Conservation (phyloP, 106 monocot genomes). For the Acanthochlamys bracteata region DNA sequence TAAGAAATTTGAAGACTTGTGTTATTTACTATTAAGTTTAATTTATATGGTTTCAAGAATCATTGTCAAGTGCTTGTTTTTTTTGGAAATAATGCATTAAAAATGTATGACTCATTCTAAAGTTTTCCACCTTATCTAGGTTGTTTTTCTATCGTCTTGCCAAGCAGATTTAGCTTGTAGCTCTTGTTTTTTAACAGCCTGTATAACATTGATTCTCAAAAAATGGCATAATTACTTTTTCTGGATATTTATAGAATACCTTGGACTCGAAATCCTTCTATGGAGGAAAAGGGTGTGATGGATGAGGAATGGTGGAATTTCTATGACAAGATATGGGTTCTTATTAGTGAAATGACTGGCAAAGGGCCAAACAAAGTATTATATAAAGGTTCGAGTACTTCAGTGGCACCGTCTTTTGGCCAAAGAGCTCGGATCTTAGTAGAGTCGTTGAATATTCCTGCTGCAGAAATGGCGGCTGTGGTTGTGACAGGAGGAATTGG, state of each 20-base stretch:
- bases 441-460: constrained; percentile 96
- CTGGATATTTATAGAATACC: constrained; percentile 42
- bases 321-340: constrained; percentile 76
- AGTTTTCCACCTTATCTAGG: too few relatives aligned
- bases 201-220: too few relatives aligned
- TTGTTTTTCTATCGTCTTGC: too few relatives aligned
- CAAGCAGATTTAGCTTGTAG: too few relatives aligned
- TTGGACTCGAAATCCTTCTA: constrained; percentile 28
- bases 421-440: constrained; percentile 96
- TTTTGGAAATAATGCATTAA: too few relatives aligned
- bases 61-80: too few relatives aligned
- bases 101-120: too few relatives aligned
- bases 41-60: too few relatives aligned
- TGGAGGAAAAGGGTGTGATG: constrained; percentile 9
- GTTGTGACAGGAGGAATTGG: constrained; percentile 88
- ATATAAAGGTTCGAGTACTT: constrained; percentile 31
- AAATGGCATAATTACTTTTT: too few relatives aligned
- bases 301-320: constrained; percentile 57
- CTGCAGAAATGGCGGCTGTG: constrained; percentile 97
- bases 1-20: too few relatives aligned
- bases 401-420: constrained; percentile 55
- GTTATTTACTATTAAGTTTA: too few relatives aligned
- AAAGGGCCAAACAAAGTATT: constrained; percentile 47
- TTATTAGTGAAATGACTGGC: constrained; percentile 66
- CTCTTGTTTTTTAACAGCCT: too few relatives aligned